Base-by-base conservation (phyloP, 495 filamentous ascomycete genomes). In the Hypoxylon cercidicola region DNA sequence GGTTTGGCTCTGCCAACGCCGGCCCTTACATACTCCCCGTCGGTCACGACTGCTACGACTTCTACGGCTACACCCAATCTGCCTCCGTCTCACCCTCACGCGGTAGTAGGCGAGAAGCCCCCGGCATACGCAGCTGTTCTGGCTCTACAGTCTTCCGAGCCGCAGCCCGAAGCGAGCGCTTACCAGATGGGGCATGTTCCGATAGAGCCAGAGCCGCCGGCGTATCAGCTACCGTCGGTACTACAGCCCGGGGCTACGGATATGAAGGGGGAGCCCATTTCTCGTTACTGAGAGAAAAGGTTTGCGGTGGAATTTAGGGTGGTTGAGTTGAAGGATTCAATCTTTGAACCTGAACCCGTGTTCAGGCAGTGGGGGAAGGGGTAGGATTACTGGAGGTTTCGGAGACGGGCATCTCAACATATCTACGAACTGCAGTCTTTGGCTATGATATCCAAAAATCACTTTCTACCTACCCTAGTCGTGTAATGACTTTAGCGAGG, bases 171-270 rank as follows among this genome's bases (percentile, higher is more conserved):
- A 34, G 65, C 59, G 7, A 55, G 35, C 20, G 49, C 65, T 6
- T 62, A 68, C 21, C 59, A 68, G 45, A 68, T 68, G 65, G 65
- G 65, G 20, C 65, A 68, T 10, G 49, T 51, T 4, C 65, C 65
- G 1, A 34, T 45, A 7, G 41, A 49, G 13, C 3, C 20, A 18
- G 65, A 68, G 18, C 60, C 50, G 20, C 44, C 55, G 8, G 41
- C 56, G 49, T 68, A 62, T 7, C 48, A 68, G 8, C 16, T 68
- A 15, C 50, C 60, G 11, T 5, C 25, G 16, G 19, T 13, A 13
- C 49, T 59, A 15, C 13, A 34, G 11, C 15, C 45, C n/a, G 50
- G 49, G 1, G 20, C 43, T 16, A 40, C 39, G 32, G 46, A 60
- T 23, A 46, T 55, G 30, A 59, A 58, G n/a, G 65, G 65, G 20